Evolutionary conservation across 805 yeast species (phyloP), one percentile per base, ranked within the genome.

Genomic region (Danielia reshetovae): DNA sequence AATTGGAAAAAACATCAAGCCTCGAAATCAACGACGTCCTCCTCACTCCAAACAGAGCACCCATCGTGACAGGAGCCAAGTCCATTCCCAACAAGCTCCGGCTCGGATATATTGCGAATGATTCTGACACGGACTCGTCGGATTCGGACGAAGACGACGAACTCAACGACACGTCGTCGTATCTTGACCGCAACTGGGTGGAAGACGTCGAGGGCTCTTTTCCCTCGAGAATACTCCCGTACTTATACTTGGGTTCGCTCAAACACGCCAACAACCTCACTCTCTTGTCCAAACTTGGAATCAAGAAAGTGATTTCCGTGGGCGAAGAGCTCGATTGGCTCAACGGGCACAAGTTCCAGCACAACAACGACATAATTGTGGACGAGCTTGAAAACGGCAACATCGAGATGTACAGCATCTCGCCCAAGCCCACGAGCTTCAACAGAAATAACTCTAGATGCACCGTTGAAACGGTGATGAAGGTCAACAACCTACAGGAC

Each of bases 211-310:
- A 57, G 49, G 88, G 97, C 16, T 70, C 94, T 2, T 54, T 90
- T 16, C 97, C 97, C 1, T 87, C 96, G 0, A 65, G 85, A 34
- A 81, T 90, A 4, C 59, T 89, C 34, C 85, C 90, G 1, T 89
- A 89, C 57, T 57, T 90, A 41, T 90, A 88, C 51, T 65, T 90
- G 34, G 97, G 97, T 1, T 81, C 93, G 3, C 63, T 88, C 35
- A 74, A 62, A 30, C 96, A 90, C 61, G 97, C 97, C 4, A 79
- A 78, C 37, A 75, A 79, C 44, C 70, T 81, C 5, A 74, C 77
- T 2, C 57, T 90, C 44, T 62, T 90, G 35, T 58, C 63, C 18
- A 71, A 70, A 36, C 60, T 90, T 9, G 87, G 85, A 0, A 86
- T 90, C 38, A 73, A 70, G 12, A 75, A 84, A 38, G 72, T 90